Evolutionary conservation across 2,329 filamentous ascomycete genomes (phyloP).

Genomic region (Scytalidium lignicola): DNA sequence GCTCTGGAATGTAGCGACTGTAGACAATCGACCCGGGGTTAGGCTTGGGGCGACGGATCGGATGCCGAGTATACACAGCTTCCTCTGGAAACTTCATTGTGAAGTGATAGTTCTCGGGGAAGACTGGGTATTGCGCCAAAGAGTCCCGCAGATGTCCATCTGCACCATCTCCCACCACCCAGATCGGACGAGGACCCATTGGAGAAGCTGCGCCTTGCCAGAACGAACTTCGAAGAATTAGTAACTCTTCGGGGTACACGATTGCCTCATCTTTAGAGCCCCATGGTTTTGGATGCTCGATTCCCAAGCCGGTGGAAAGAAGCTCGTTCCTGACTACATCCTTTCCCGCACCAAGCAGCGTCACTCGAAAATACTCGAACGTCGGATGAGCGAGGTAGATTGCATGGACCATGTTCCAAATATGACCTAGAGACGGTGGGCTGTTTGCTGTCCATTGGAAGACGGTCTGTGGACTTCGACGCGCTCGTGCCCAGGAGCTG

Average conservation of each 20-base stretch:
- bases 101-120: slow-evolving; percentile 38
- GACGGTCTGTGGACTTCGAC: slow-evolving; percentile 26
- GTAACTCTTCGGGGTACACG: slow-evolving; percentile 31
- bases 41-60: slow-evolving; percentile 67
- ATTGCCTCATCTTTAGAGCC: slow-evolving; percentile 2
- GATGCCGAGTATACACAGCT: slow-evolving; percentile 56
- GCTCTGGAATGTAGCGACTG: slow-evolving; percentile 72
- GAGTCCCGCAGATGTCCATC: slow-evolving; percentile 36
- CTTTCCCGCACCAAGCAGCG: slow-evolving; percentile 24
- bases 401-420: slow-evolving; percentile 35
- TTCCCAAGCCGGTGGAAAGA: slow-evolving; percentile 21
- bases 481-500: slow-evolving; percentile 30
- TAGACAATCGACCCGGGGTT: slow-evolving; percentile 66
- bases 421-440: slow-evolving; percentile 29
- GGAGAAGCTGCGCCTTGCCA: slow-evolving; percentile 68
- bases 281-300: slow-evolving; percentile 13
- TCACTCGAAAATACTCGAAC: slow-evolving; percentile 30
- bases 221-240: slow-evolving; percentile 53
- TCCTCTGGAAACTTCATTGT: slow-evolving; percentile 26
- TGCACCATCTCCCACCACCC: slow-evolving; percentile 32
- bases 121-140: slow-evolving; percentile 29
- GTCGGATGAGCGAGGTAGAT: slow-evolving; percentile 27
- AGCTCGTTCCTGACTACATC: slow-evolving; percentile 25
- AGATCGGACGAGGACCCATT: slow-evolving; percentile 57
- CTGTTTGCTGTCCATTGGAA: slow-evolving; percentile 28